phyloP scores from a whole-genome alignment of 352 stramenopile species.

The Globisporangium emineosum region DNA sequence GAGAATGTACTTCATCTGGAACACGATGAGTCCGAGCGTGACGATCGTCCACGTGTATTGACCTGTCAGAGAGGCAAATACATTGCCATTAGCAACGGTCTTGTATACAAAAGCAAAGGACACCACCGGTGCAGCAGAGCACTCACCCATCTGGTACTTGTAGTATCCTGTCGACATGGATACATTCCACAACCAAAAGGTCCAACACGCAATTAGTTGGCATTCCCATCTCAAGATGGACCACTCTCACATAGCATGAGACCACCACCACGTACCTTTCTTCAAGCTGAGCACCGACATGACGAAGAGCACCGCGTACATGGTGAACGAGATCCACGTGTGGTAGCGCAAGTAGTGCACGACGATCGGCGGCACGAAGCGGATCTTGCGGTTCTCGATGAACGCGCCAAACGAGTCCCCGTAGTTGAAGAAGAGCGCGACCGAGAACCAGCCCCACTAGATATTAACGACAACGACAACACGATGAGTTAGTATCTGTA shows the following conservation, averaged over 20 bases:
- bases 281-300: conserved; percentile 95
- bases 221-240: neutral
- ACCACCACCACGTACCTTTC: conserved; percentile 40
- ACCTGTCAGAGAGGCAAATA: conserved; percentile 17
- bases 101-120: neutral
- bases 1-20: conserved; percentile 96
- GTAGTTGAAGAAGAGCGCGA: conserved; percentile 97
- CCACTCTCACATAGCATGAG: neutral
- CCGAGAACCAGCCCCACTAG: conserved; percentile 95
- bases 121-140: neutral
- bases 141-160: conserved; percentile 92
- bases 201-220: neutral
- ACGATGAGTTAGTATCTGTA: neutral
- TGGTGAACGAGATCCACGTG: conserved; percentile 90
- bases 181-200: conserved; percentile 5
- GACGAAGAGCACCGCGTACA: conserved; percentile 96
- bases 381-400: conserved; percentile 82
- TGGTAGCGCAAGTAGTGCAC: conserved; percentile 90
- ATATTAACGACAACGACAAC: neutral
- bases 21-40: conserved; percentile 93
- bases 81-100: neutral
- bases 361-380: conserved; percentile 69
- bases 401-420: conserved; percentile 85
- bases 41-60: conserved; percentile 97
- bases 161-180: conserved; percentile 69